Evolutionary conservation across 352 stramenopile genomes (phyloP).

Genomic region (Discostella stelligera): DNA sequence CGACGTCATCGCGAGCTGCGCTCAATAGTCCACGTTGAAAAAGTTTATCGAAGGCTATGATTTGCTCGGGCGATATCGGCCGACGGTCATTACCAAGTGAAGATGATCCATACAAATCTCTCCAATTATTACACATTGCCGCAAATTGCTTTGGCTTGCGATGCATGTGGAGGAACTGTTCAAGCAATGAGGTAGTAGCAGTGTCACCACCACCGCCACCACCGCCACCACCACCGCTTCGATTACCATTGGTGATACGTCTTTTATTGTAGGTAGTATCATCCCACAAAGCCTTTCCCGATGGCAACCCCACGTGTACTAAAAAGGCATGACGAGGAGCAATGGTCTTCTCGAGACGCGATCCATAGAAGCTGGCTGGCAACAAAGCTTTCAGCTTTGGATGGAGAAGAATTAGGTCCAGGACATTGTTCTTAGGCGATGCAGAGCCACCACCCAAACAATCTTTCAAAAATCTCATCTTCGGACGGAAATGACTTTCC

Average conservation of each 20-base stretch:
- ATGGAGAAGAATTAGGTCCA: slow-evolving; percentile 7
- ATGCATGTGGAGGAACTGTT: slow-evolving; percentile 63
- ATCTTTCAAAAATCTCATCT: slow-evolving; percentile 71
- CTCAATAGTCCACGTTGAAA: slow-evolving; percentile 70
- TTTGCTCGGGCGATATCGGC: slow-evolving; percentile 61
- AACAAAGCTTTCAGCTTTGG: slow-evolving; percentile 28
- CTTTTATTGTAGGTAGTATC: slow-evolving; percentile 11
- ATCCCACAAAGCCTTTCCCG: slow-evolving; percentile 49
- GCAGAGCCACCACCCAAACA: slow-evolving; percentile 36
- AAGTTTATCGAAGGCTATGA: slow-evolving; percentile 71
- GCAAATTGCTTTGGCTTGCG: slow-evolving; percentile 71
- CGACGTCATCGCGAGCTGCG: slow-evolving; percentile 58
- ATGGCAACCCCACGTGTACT: slow-evolving; percentile 55
- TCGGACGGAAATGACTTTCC: slow-evolving; percentile 64
- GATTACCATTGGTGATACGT: background rate
- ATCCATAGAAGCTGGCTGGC: slow-evolving; percentile 62
- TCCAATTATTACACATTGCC: slow-evolving; percentile 66
- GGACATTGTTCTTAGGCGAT: background rate
- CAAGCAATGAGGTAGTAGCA: slow-evolving; percentile 22
- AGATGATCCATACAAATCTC: slow-evolving; percentile 29
- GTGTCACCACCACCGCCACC: background rate
- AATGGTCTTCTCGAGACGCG: slow-evolving; percentile 64
- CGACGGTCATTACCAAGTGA: slow-evolving; percentile 13
- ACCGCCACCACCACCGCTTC: background rate
- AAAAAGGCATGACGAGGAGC: slow-evolving; percentile 77